Evolutionary conservation across 306 rosid species (phyloP).

Genomic region (Glycine tomentella): DNA sequence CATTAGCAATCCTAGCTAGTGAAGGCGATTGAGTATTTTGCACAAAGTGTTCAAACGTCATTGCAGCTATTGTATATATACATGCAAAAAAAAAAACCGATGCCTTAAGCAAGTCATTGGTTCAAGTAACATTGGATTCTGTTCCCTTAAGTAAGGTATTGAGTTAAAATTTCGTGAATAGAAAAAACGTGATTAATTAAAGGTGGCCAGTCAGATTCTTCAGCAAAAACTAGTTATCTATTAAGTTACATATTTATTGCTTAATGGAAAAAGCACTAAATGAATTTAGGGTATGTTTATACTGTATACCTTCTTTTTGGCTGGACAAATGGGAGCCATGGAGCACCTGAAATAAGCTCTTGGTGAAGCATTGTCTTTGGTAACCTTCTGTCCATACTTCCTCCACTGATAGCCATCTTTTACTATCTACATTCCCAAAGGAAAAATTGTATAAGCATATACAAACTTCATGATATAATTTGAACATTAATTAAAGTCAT

Average conservation of each 20-base stretch:
- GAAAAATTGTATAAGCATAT: background rate
- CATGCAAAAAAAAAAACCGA: no score
- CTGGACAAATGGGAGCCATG: conserved; percentile 74
- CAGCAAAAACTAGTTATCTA: no score
- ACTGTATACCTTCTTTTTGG: conserved; percentile 71
- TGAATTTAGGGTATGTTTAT: background rate
- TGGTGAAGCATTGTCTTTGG: conserved; percentile 78
- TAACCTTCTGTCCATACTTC: conserved; percentile 86
- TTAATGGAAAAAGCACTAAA: background rate
- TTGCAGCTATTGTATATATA: no score
- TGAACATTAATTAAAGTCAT: background rate
- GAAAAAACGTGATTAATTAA: no score
- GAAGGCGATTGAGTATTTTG: no score
- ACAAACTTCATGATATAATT: conserved; percentile 13
- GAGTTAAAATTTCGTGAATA: no score
- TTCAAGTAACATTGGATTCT: no score
- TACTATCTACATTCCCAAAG: conserved; percentile 44
- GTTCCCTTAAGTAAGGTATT: no score
- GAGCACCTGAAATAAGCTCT: conserved; percentile 86
- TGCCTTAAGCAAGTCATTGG: no score
- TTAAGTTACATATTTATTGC: background rate
- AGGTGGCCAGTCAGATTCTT: no score
- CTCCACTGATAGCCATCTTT: conserved; percentile 82
- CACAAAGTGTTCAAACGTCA: no score
- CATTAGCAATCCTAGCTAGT: no score